These are phyloP conservation scores for Spergularia marina DNA, from an alignment of 148 eudicot species.

Conservation along the genomic window DNA sequence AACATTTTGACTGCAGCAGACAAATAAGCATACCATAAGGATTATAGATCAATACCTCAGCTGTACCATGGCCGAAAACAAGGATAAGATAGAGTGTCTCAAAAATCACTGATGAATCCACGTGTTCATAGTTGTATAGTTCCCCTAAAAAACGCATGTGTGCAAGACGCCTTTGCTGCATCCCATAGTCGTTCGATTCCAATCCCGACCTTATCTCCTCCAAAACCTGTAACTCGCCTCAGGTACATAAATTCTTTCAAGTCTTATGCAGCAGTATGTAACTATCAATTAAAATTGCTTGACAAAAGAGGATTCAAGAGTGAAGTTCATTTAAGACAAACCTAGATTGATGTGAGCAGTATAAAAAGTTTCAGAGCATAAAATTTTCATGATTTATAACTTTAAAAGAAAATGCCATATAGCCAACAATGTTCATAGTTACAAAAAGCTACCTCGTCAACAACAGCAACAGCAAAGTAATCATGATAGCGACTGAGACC, in stretches of 20 bases:
- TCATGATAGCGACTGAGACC: conserved; percentile 94
- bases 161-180: conserved; percentile 92
- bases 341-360: background rate
- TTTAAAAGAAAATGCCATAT: background rate
- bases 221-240: conserved; percentile 60
- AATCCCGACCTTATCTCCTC: conserved; percentile 85
- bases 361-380: background rate
- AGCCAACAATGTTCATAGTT: background rate
- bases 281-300: background rate
- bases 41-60: conserved; percentile 59
- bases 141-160: conserved; percentile 98
- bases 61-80: conserved; percentile 80
- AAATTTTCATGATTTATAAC: background rate
- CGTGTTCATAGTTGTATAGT: conserved; percentile 89
- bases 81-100: conserved; percentile 90
- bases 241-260: background rate
- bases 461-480: conserved; percentile 91
- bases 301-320: background rate
- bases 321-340: background rate
- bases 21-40: background rate
- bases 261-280: background rate
- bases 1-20: background rate
- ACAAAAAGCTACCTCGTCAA: conserved; percentile 73
- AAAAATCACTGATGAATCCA: conserved; percentile 90
- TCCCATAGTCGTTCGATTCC: conserved; percentile 89